A percentile compares a stretch with the other conserved stretches of the same genome.
These are phyloP conservation scores for Fusarium succisae DNA, from an alignment of 2,329 filamentous ascomycete genomes.

Conservation along the genomic window DNA sequence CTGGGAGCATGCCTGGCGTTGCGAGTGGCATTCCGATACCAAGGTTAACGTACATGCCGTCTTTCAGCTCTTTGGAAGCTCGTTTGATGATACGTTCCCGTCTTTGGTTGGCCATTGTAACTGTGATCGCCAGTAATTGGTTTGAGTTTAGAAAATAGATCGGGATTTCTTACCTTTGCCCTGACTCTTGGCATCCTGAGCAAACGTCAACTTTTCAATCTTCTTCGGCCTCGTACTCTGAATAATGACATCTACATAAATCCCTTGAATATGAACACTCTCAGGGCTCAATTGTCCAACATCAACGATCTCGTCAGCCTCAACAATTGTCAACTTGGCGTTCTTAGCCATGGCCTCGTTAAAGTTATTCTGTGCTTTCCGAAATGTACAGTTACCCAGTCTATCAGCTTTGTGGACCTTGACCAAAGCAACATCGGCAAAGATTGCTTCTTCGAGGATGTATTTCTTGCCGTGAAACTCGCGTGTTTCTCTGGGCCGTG, in stretches of 20 bases:
- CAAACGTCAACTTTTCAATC: conserved; percentile 74
- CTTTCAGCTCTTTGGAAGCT: conserved; percentile 88
- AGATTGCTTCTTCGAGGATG: conserved; percentile 85
- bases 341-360: conserved; percentile 92
- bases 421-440: conserved; percentile 88
- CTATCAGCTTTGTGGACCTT: conserved; percentile 92
- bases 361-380: conserved; percentile 86
- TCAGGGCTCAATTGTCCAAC: conserved; percentile 84
- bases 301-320: conserved; percentile 90
- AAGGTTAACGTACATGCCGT: conserved; percentile 91
- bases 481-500: conserved; percentile 84
- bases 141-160: fast-evolving
- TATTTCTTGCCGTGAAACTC: conserved; percentile 90
- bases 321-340: conserved; percentile 86
- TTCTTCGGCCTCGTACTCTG: conserved; percentile 79
- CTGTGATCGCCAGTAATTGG: background rate
- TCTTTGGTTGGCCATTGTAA: background rate
- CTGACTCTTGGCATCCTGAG: background rate
- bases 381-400: conserved; percentile 88
- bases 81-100: conserved; percentile 73
- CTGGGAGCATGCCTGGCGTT: conserved; percentile 80
- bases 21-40: conserved; percentile 94
- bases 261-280: conserved; percentile 83
- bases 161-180: background rate
- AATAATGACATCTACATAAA: conserved; percentile 88